Evolutionary conservation across 257 asterid species (phyloP), one percentile per base, ranked within the genome.

Genomic region (Cinchona pubescens): DNA sequence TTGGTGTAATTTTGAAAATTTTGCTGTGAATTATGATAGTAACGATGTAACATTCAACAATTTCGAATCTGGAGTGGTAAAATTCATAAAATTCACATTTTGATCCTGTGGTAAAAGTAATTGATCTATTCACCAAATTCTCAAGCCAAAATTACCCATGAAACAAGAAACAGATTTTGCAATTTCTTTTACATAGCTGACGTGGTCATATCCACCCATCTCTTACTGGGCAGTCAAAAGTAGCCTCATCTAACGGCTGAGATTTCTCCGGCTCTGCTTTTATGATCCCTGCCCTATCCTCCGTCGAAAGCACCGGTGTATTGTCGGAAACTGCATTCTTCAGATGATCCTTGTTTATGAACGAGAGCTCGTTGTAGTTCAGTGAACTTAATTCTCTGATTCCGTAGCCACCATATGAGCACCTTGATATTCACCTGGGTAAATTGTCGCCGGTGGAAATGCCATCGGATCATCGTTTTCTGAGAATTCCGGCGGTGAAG

Each of bases 401-500:
- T 58, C 59, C 2, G 43, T 51, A 0, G 58, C 16, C 56, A n/a
- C 12, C 67, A 11, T 55, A 66, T 55, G 63, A 38, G n/a, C 27
- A 34, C 45, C 74, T 16, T 30, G 75, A 7, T 32, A 16, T 23
- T 69, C 74, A 6, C 4, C n/a, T 29, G 53, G 48, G 25, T 45
- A 49, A 30, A 25, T 1, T 3, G 13, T 38, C 15, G 75, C 51
- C 49, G 79, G 78, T 1, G 79, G 53, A 30, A 32, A 74, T 42
- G 75, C n/a, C 73, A 48, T 46, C 13, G 75, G 76, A 77, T 73
- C 73, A 37, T 80, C 79, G 15, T 72, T 73, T 62, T 76, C 79
- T 6, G 82, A 72, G 53, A 67, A 69, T 42, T 51, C 82, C n/a
- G 78, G 64, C 43, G 76, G 63, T 12, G 40, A 23, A 38, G 62